Evolutionary conservation across 805 yeast genomes (phyloP).

Genomic region (Metschnikowia arizonensis): DNA sequence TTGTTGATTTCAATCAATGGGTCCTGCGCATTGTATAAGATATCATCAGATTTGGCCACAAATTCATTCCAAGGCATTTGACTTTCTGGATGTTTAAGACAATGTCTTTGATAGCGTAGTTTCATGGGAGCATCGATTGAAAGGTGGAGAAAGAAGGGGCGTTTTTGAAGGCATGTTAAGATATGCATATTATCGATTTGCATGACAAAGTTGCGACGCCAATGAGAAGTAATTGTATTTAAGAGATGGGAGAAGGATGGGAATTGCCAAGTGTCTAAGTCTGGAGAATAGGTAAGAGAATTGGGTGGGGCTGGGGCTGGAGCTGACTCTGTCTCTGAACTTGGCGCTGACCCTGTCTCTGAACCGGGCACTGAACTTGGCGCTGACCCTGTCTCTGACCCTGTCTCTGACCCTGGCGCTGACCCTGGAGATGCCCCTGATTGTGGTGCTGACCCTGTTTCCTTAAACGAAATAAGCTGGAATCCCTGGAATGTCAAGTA

Average conservation of each 20-base stretch:
- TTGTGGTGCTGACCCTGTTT: no score
- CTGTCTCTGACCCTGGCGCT: no score
- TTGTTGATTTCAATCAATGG: conserved; percentile 61
- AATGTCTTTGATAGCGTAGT: conserved; percentile 41
- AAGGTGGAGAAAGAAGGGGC: conserved; percentile 83
- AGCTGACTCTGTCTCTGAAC: no score
- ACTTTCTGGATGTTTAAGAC: conserved; percentile 14
- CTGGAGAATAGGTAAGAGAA: neutral
- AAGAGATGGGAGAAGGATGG: conserved; percentile 42
- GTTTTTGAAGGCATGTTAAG: conserved; percentile 47
- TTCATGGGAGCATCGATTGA: conserved; percentile 69
- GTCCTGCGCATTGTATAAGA: conserved; percentile 41
- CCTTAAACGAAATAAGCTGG: conserved; percentile 21
- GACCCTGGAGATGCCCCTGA: no score
- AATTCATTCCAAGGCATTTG: conserved; percentile 31
- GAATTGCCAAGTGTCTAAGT: conserved; percentile 28
- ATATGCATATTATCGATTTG: conserved; percentile 43
- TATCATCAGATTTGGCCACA: conserved; percentile 28
- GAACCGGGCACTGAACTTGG: no score
- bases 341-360: no score
- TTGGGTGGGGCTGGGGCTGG: no score
- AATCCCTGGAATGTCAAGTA: conserved; percentile 57
- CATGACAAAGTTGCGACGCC: conserved; percentile 62
- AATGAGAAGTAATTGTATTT: conserved; percentile 59
- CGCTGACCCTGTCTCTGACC: no score